A percentile compares a stretch with the other conserved stretches of the same genome.
phyloP scores from a whole-genome alignment of 2,329 filamentous ascomycete species.

The Mycosphaerella sp. region DNA sequence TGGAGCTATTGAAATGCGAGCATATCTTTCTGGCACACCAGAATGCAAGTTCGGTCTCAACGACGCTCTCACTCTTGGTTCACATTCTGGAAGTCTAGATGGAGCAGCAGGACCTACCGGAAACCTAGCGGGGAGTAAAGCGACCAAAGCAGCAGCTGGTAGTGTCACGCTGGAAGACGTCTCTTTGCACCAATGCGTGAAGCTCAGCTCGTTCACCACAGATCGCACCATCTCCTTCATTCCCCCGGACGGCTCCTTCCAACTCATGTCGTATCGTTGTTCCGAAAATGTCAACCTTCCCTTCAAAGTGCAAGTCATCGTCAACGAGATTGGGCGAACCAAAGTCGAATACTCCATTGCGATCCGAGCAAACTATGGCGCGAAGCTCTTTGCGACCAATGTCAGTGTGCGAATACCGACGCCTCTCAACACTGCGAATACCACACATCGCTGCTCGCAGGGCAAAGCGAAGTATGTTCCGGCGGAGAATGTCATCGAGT shows the following conservation, averaged over 20 bases:
- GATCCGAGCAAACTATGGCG: conserved; percentile 92
- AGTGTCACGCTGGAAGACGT: conserved; percentile 96
- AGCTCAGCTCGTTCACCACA: conserved; percentile 91
- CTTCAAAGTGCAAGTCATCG: conserved; percentile 98
- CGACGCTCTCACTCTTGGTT: conserved; percentile 84
- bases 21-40: conserved; percentile 90
- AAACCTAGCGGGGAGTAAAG: conserved; percentile 74
- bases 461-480: conserved; percentile 99
- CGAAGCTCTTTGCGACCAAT: conserved; percentile 95
- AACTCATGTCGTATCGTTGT: conserved; percentile 96
- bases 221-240: conserved; percentile 97
- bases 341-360: conserved; percentile 99
- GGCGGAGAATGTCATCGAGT: conserved; percentile 94
- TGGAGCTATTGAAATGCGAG: conserved; percentile 97
- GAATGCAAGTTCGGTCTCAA: conserved; percentile 99
- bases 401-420: conserved; percentile 92
- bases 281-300: conserved; percentile 98
- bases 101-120: conserved; percentile 61
- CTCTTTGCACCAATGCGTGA: conserved; percentile 98
- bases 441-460: conserved; percentile 86
- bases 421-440: conserved; percentile 90
- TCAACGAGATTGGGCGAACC: conserved; percentile 92
- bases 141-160: conserved; percentile 89
- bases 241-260: conserved; percentile 94
- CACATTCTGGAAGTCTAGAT: conserved; percentile 31